A percentile compares a stretch with the other conserved stretches of the same genome.
Conservation (phyloP, 495 filamentous ascomycete genomes). For the Hyaloscypha variabilis region DNA sequence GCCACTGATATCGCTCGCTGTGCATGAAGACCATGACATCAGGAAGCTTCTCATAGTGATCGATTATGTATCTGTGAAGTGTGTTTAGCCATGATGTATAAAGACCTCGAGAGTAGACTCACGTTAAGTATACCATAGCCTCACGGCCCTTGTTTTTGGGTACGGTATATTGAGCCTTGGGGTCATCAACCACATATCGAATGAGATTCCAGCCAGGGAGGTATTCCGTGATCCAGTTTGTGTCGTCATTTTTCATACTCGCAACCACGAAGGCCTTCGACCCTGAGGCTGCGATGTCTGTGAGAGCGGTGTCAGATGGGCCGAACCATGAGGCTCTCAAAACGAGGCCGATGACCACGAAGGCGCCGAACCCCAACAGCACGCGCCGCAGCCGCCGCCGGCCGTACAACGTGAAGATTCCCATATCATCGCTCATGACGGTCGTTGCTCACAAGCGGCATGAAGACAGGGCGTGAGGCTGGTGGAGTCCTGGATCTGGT, state of each 20-base stretch:
- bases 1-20: conserved; percentile 65
- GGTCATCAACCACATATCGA: conserved; percentile 53
- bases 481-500: background rate
- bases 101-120: conserved; percentile 20
- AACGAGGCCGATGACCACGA: background rate
- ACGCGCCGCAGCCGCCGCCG: background rate
- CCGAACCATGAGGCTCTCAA: background rate
- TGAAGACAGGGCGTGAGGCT: background rate
- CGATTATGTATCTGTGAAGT: conserved; percentile 62
- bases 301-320: background rate
- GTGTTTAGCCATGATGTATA: background rate
- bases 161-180: conserved; percentile 40
- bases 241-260: conserved; percentile 48
- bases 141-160: conserved; percentile 62
- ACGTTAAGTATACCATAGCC: conserved; percentile 64
- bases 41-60: conserved; percentile 62
- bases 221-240: conserved; percentile 39
- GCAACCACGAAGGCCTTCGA: conserved; percentile 44
- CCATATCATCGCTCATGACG: conserved; percentile 2
- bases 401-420: background rate
- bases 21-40: conserved; percentile 63
- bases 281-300: background rate
- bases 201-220: conserved; percentile 54
- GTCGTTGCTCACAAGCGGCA: background rate
- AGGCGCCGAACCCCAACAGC: background rate